Percentiles rank a stretch among this genome's conserved stretches.
Conservation (phyloP, 1,284 basidiomycete species). For the Fomitopsis schrenkii region DNA sequence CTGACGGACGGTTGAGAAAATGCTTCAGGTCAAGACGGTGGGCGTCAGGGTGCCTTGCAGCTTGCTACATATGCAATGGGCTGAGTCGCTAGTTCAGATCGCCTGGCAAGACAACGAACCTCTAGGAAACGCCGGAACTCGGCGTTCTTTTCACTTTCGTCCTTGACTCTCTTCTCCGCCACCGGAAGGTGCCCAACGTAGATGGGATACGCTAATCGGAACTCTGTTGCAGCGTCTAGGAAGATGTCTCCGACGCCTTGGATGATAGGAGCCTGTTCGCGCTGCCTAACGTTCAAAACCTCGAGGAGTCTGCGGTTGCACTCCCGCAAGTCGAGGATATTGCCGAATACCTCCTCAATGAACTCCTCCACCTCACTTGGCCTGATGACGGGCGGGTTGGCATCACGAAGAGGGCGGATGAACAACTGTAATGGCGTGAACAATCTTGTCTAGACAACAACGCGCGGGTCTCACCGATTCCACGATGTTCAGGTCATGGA, state of each 20-base stretch:
- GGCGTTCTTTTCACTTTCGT: slow-evolving; percentile 79
- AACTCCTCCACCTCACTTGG: slow-evolving; percentile 70
- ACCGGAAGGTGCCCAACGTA: slow-evolving; percentile 85
- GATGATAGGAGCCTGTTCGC: slow-evolving; percentile 84
- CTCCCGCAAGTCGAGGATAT: slow-evolving; percentile 79
- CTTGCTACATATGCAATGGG: slow-evolving; percentile 32
- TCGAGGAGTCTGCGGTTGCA: slow-evolving; percentile 83
- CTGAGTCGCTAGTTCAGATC: not conserved
- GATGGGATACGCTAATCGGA: slow-evolving; percentile 79
- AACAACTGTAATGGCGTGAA: slow-evolving; percentile 48
- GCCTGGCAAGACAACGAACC: slow-evolving; percentile 39
- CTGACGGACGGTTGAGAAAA: slow-evolving; percentile 82
- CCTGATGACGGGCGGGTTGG: slow-evolving; percentile 74
- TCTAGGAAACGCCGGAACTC: slow-evolving; percentile 87
- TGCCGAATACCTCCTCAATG: slow-evolving; percentile 85
- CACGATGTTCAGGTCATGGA: slow-evolving; percentile 84
- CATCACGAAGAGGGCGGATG: slow-evolving; percentile 70
- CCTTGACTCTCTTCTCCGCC: slow-evolving; percentile 83
- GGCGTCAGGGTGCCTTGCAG: slow-evolving; percentile 63
- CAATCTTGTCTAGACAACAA: not conserved
- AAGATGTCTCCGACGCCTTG: slow-evolving; percentile 90
- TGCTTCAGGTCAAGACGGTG: slow-evolving; percentile 84
- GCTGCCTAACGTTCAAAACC: slow-evolving; percentile 81
- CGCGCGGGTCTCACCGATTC: slow-evolving; percentile 50
- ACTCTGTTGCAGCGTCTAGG: slow-evolving; percentile 84